phyloP scores from a whole-genome alignment of 2,329 filamentous ascomycete genomes.

The Xylariales sp. region DNA sequence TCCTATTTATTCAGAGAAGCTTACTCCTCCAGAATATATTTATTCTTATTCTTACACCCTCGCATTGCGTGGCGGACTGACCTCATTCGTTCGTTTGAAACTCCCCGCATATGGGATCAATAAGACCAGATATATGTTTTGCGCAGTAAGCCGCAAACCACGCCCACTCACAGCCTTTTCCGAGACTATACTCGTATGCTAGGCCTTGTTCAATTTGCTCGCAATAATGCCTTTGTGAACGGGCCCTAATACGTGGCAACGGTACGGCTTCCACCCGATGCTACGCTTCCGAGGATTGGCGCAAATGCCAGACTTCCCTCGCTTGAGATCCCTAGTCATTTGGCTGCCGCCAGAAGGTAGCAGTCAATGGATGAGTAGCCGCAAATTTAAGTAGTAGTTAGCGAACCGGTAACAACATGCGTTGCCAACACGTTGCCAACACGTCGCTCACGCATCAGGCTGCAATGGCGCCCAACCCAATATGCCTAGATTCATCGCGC shows the following conservation, averaged over 20 bases:
- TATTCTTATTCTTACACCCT: no score
- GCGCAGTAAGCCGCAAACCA: no score
- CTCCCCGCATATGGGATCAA: no score
- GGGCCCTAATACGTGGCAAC: conserved; percentile 18
- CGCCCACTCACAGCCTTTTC: no score
- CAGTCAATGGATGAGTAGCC: conserved; percentile 16
- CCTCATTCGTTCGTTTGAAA: no score
- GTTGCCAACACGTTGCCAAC: conserved; percentile 20
- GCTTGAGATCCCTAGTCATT: conserved; percentile 18
- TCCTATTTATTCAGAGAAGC: no score
- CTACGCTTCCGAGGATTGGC: background rate
- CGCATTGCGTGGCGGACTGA: no score
- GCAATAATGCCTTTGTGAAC: no score
- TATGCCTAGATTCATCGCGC: conserved; percentile 12
- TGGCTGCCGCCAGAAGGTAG: background rate
- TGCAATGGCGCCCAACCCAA: conserved; percentile 27
- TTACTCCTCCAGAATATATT: no score
- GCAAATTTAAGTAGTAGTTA: conserved; percentile 16
- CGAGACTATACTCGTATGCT: no score
- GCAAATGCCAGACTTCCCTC: background rate
- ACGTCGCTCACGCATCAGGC: conserved; percentile 20
- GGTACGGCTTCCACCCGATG: background rate
- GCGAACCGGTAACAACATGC: conserved; percentile 15
- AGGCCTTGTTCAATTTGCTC: background rate
- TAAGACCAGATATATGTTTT: no score